Evolutionary conservation across 768 basidiomycete species (phyloP), one percentile per base, ranked within the genome.

Genomic region (Hericium coralloides): DNA sequence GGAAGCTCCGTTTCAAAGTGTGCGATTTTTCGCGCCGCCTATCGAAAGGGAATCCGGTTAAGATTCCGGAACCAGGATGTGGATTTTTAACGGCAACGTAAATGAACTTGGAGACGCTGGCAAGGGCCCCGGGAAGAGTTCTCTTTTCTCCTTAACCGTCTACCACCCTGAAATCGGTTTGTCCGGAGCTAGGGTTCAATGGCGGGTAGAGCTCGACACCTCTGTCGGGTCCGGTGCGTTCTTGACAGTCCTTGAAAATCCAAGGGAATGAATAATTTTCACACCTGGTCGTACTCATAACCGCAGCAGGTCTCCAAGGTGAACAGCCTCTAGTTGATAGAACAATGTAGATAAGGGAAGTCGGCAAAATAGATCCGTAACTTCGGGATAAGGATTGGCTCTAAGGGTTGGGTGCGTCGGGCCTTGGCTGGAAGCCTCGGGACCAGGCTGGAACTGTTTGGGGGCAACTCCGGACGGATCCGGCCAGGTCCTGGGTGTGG

Each of bases 341-440:
- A 82, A 82, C 77, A 83, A 83, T 83, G 81, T 82, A 83, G 82
- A 80, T 83, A 84, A 84, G 82, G 82, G 81, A 83, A 84, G 80
- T 82, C 78, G 76, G 83, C 84, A 85, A 85, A 85, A 82, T 81
- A 82, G 77, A 83, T 83, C 81, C 77, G 79, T 87, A 82, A 81
- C 84, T 87, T 86, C 76, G 80, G 79, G 84, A 83, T 76, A 85
- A 82, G 78, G 81, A 81, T 85, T 78, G 82, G 82, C 77, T 84
- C 84, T 85, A 83, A 84, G 83, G 82, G 80, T 79, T 75, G 83
- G 84, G 82, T 80, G 76, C 81, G 76, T 84, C 80, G 79, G 84
- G 83, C 83, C 81, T 81, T 81, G 81, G 78, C 75, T 75, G 78
- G 81, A 82, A 83, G 81, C 79, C 76, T 73, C 78, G 75, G 78